phyloP scores from a whole-genome alignment of 2,329 filamentous ascomycete species.

The Chrysoporthe cubensis region DNA sequence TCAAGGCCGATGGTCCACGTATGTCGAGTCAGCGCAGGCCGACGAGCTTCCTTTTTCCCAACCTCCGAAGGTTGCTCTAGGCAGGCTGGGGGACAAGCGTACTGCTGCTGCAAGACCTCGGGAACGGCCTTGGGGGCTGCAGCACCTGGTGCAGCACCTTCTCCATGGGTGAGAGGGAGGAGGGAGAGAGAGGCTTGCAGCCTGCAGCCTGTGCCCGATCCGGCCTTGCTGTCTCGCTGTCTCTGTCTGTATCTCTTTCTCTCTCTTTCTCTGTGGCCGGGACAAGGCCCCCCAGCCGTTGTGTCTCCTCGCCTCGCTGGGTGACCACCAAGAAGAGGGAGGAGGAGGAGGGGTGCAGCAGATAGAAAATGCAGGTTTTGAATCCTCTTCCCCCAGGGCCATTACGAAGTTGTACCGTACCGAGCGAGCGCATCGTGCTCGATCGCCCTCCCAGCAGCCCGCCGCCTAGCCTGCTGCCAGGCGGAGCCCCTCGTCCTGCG shows the following conservation, averaged over 20 bases:
- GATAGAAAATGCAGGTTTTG: too few relatives aligned
- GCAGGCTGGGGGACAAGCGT: not conserved
- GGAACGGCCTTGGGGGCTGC: not conserved
- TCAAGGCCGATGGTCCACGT: constrained; percentile 77
- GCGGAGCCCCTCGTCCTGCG: not conserved
- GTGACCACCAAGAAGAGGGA: not conserved
- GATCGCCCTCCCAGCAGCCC: too few relatives aligned
- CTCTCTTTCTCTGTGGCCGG: too few relatives aligned
- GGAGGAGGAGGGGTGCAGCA: not conserved
- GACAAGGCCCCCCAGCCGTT: too few relatives aligned
- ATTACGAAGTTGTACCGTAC: too few relatives aligned
- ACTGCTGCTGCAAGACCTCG: constrained; percentile 4
- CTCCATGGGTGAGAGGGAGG: not conserved
- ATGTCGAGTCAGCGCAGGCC: not conserved
- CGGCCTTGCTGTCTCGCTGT: too few relatives aligned
- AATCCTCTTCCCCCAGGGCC: too few relatives aligned
- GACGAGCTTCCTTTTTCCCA: constrained; percentile 17
- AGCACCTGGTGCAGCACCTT: constrained; percentile 7
- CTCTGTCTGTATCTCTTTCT: too few relatives aligned
- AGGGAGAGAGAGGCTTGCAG: not conserved
- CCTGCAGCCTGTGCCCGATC: not conserved
- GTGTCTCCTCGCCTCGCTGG: not conserved
- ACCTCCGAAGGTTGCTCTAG: not conserved
- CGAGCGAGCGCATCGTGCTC: too few relatives aligned
- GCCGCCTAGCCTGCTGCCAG: not conserved